These are phyloP conservation scores for Ceratobasidium sp. DNA, from an alignment of 1,284 basidiomycete genomes.

Conservation along the genomic window DNA sequence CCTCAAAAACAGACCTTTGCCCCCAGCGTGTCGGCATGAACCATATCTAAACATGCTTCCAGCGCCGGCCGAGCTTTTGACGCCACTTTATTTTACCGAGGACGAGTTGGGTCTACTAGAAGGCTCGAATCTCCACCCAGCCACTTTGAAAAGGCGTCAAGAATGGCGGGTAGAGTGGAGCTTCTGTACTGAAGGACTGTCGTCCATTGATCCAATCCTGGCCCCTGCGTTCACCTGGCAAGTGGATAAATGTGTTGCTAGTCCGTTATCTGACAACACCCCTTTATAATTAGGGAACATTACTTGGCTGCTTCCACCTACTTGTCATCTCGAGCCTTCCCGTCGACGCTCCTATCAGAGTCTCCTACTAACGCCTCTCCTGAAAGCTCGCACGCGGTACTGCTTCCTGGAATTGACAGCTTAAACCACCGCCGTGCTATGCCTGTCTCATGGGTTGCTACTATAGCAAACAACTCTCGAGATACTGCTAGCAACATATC, in stretches of 20 bases:
- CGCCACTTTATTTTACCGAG: constrained; percentile 79
- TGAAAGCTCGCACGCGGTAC: constrained; percentile 71
- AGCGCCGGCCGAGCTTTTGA: constrained; percentile 67
- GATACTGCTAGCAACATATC: constrained; percentile 2
- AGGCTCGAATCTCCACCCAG: constrained; percentile 84
- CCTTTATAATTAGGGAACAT: constrained; percentile 66
- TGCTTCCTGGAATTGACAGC: constrained; percentile 87
- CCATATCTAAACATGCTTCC: constrained; percentile 81
- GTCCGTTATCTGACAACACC: neutral
- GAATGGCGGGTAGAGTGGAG: constrained; percentile 74
- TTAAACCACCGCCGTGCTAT: constrained; percentile 83
- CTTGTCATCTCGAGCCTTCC: constrained; percentile 89
- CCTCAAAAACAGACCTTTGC: constrained; percentile 46
- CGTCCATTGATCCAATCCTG: constrained; percentile 60
- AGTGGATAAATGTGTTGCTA: constrained; percentile 50
- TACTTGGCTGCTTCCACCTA: constrained; percentile 81
- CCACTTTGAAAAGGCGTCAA: constrained; percentile 71
- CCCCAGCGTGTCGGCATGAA: constrained; percentile 62
- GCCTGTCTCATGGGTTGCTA: constrained; percentile 83
- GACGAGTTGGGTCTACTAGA: constrained; percentile 74
- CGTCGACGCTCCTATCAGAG: constrained; percentile 78
- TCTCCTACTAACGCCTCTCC: constrained; percentile 67
- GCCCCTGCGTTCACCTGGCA: constrained; percentile 76
- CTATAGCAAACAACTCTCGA: constrained; percentile 54
- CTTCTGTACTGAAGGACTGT: constrained; percentile 63